Base-by-base conservation (phyloP, 2,329 filamentous ascomycete species). In the Cordyceps pruinosa region DNA sequence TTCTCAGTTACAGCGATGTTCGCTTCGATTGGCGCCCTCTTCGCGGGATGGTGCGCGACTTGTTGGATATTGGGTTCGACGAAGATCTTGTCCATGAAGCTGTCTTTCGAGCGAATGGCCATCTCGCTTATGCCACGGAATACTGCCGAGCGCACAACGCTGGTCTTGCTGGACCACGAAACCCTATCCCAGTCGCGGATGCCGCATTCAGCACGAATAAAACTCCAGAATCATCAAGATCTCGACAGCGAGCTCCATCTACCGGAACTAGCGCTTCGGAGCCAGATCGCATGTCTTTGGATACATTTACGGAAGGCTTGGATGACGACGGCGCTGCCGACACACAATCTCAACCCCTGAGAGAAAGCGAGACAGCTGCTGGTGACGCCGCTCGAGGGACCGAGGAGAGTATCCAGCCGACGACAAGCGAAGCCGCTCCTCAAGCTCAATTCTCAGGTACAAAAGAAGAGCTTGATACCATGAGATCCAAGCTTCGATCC, bases 61-160 rank as follows among this genome's bases (percentile, higher is more conserved):
- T 76, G 21, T 55, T 69, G 4, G 63, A 63, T 23, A 65, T 65
- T 12, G 67, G 66, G 1, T 71, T 70, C 46, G 77, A 84, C 21
- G 74, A 80, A 44, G 81, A 83, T 13, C 76, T 97, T 53, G 87
- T 82, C 7, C 79, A 82, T 32, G 93, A 97, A 71, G 91, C 89
- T 30, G 74, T 94, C 0, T 97, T 90, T 69, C 85, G 93, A 56
- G 89, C 89, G 65, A 88, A 90, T 65, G 89, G 90, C 57, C 80
- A 81, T 54, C 65, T 72, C 5, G 69, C 74, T 2, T 73, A 77
- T 26, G 85, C 90, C 7, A 75, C 78, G 34, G 88, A 94, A 57
- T 97, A 97, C 68, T 94, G 89, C 67, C 77, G 76, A 57, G 82
- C 85, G 15, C 82, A 88, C 59, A 74, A 71, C 47, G 75, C 78